These are phyloP conservation scores for Cercospora brassicicola DNA, from an alignment of 2,329 filamentous ascomycete genomes.

Conservation along the genomic window DNA sequence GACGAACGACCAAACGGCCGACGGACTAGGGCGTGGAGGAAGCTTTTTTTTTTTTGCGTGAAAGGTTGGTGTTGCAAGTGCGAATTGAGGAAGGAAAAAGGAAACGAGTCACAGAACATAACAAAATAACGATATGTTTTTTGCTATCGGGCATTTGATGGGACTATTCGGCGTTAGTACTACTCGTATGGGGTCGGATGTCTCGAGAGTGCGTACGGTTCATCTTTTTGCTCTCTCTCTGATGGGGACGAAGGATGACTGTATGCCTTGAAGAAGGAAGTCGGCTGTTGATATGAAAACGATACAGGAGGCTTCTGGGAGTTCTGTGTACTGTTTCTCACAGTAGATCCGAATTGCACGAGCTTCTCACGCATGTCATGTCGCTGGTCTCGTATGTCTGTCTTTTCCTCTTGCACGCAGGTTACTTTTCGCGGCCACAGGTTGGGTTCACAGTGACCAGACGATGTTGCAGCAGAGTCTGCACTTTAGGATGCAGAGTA, in stretches of 20 bases:
- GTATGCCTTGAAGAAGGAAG: conserved; percentile 25
- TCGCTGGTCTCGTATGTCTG: background rate
- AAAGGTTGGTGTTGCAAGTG: background rate
- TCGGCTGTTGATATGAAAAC: conserved; percentile 19
- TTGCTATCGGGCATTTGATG: conserved; percentile 1
- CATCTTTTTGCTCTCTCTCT: background rate
- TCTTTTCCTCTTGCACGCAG: background rate
- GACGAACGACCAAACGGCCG: conserved; percentile 6
- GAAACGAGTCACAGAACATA: conserved; percentile 10
- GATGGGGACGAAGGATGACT: background rate
- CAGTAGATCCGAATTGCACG: conserved; percentile 26
- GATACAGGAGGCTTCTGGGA: conserved; percentile 16
- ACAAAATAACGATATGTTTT: conserved; percentile 14
- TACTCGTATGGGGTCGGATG: conserved; percentile 14
- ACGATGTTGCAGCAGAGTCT: too few relatives aligned
- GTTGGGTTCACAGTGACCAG: too few relatives aligned
- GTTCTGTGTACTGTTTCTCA: conserved; percentile 16
- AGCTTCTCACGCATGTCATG: conserved; percentile 14
- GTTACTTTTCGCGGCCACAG: background rate
- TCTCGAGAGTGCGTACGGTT: conserved; percentile 23
- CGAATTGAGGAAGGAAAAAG: background rate
- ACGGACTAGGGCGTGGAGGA: background rate
- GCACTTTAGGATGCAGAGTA: background rate
- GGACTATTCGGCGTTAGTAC: background rate
- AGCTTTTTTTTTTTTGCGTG: conserved; percentile 3